These are phyloP conservation scores for Terfezia claveryi DNA, from an alignment of 495 filamentous ascomycete species.

Conservation along the genomic window DNA sequence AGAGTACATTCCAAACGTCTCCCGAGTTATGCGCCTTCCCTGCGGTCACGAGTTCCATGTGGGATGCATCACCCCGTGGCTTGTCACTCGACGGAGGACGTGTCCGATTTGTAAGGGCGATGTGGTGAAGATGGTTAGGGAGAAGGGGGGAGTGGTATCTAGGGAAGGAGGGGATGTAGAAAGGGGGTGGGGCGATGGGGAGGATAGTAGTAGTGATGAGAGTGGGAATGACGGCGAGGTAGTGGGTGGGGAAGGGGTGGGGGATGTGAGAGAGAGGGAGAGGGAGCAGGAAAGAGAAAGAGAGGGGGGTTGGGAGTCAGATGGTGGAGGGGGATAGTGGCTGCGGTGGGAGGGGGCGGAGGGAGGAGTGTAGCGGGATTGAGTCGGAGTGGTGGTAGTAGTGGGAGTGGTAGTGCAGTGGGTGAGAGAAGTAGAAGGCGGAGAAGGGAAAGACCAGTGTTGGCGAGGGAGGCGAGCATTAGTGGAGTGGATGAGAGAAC, in stretches of 20 bases:
- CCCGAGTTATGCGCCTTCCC: slow-evolving; percentile 89
- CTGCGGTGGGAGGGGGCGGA: neutral
- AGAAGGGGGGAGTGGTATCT: neutral
- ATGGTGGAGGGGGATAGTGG: slow-evolving; percentile 2
- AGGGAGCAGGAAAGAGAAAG: neutral
- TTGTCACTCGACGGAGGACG: slow-evolving; percentile 79
- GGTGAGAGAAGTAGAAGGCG: no score
- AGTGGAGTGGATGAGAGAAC: neutral
- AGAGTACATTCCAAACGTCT: slow-evolving; percentile 89
- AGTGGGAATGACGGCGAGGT: neutral
- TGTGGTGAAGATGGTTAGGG: slow-evolving; percentile 34
- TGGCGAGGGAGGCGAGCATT: neutral
- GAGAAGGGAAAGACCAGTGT: no score
- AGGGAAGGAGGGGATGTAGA: neutral
- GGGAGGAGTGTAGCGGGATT: neutral
- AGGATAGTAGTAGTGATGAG: neutral
- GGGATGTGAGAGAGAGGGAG: neutral
- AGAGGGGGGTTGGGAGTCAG: slow-evolving; percentile 4
- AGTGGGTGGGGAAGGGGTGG: neutral
- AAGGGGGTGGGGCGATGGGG: neutral
- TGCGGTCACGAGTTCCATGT: slow-evolving; percentile 96
- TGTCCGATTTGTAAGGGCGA: slow-evolving; percentile 97
- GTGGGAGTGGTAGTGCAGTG: slow-evolving; percentile 2
- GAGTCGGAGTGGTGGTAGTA: slow-evolving; percentile 5
- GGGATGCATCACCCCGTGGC: slow-evolving; percentile 98